These are phyloP conservation scores for Talaromyces borbonicus DNA, from an alignment of 495 filamentous ascomycete species.

Conservation along the genomic window DNA sequence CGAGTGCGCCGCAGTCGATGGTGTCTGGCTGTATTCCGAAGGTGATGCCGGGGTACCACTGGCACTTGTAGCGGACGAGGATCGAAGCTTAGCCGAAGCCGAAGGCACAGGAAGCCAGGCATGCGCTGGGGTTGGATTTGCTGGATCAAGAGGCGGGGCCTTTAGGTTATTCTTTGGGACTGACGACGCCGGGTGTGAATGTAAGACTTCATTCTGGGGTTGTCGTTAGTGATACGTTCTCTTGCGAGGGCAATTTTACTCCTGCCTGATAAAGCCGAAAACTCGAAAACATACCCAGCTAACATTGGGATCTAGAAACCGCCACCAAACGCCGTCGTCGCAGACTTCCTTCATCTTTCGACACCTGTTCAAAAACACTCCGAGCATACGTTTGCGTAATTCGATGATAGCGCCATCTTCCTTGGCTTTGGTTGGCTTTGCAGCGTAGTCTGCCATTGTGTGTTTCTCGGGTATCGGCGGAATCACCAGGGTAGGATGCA, in stretches of 20 bases:
- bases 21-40: constrained; percentile 26
- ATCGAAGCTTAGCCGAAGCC: constrained; percentile 73
- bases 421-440: constrained; percentile 94
- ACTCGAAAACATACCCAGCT: constrained; percentile 64
- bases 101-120: constrained; percentile 79
- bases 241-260: background rate
- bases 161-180: constrained; percentile 90
- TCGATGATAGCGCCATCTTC: constrained; percentile 96
- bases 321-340: constrained; percentile 94
- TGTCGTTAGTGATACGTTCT: constrained; percentile 21
- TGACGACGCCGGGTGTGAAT: constrained; percentile 78
- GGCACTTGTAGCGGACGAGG: constrained; percentile 34
- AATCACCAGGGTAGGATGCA: constrained; percentile 90
- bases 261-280: constrained; percentile 16
- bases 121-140: constrained; percentile 84
- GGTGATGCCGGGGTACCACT: constrained; percentile 46
- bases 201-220: constrained; percentile 77
- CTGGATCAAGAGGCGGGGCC: constrained; percentile 85
- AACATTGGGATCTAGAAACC: constrained; percentile 92
- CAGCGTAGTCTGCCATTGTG: constrained; percentile 95
- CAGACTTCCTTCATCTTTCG: constrained; percentile 85
- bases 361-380: constrained; percentile 90
- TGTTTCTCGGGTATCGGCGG: constrained; percentile 98
- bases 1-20: constrained; percentile 47
- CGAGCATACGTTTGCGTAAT: constrained; percentile 88